Conservation (phyloP, 371 early-diverging fungal species). For the Mucor velutinosus region DNA sequence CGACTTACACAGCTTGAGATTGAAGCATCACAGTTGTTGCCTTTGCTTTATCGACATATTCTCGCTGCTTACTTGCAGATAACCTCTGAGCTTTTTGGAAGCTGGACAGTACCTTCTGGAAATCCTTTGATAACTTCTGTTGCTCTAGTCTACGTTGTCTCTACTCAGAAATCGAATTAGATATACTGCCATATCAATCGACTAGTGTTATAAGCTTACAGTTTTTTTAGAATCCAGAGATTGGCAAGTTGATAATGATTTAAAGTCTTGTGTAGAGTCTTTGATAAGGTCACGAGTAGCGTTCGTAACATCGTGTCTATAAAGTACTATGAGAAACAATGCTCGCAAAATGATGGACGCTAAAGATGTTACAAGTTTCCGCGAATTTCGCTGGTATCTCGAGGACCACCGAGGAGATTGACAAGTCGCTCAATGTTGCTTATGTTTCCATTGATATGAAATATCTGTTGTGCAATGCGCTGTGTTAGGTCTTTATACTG, state of each 20-base stretch:
- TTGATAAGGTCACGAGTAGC: slow-evolving; percentile 80
- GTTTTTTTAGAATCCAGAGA: slow-evolving; percentile 5
- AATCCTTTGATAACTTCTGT: slow-evolving; percentile 88
- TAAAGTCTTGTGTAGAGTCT: slow-evolving; percentile 75
- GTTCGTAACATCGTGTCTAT: slow-evolving; percentile 81
- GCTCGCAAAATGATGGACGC: background rate
- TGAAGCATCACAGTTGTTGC: slow-evolving; percentile 50
- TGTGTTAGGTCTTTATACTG: slow-evolving; percentile 56
- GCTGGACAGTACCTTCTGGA: slow-evolving; percentile 82
- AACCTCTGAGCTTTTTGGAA: slow-evolving; percentile 84
- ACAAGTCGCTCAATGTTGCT: slow-evolving; percentile 81
- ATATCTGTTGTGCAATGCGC: slow-evolving; percentile 73
- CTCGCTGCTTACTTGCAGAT: slow-evolving; percentile 82
- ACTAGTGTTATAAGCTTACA: background rate
- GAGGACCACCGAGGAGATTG: slow-evolving; percentile 69
- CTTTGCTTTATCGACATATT: slow-evolving; percentile 76
- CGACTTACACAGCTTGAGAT: slow-evolving; percentile 38
- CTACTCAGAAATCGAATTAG: slow-evolving; percentile 28
- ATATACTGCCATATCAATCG: background rate
- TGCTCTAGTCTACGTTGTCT: slow-evolving; percentile 78
- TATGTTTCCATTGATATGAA: slow-evolving; percentile 77
- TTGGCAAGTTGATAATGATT: slow-evolving; percentile 53
- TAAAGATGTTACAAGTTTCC: slow-evolving; percentile 62
- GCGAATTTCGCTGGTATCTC: slow-evolving; percentile 80
- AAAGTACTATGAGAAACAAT: background rate